Conservation (phyloP, 176 grass and related monocot species). For the Sorghum bicolor region Sorghum_bicolor_NCBIv3 NC_012872.2:72932501-72933000, state of each 20-base stretch:
- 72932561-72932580: neutral
- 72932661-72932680: constrained; percentile 44
- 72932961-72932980: neutral
- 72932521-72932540: neutral
- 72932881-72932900: constrained; percentile 24
- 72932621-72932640: constrained; percentile 37
- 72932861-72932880: neutral
- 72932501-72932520: neutral
- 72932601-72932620: constrained; percentile 55
- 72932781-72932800: constrained; percentile 23
- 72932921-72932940: constrained; percentile 21
- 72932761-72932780: constrained; percentile 41
- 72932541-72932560: neutral
- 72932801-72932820: neutral
- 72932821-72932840: neutral
- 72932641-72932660: constrained; percentile 68
- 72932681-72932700: constrained; percentile 60
- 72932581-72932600: neutral
- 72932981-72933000: constrained; percentile 28
- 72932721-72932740: constrained; percentile 60
- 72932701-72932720: constrained; percentile 61
- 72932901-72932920: constrained; percentile 38
- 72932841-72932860: neutral
- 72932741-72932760: constrained; percentile 71
- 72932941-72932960: neutral